These are phyloP conservation scores for Hymenoscyphus linearis DNA, from an alignment of 2,329 filamentous ascomycete species.

Conservation along the genomic window DNA sequence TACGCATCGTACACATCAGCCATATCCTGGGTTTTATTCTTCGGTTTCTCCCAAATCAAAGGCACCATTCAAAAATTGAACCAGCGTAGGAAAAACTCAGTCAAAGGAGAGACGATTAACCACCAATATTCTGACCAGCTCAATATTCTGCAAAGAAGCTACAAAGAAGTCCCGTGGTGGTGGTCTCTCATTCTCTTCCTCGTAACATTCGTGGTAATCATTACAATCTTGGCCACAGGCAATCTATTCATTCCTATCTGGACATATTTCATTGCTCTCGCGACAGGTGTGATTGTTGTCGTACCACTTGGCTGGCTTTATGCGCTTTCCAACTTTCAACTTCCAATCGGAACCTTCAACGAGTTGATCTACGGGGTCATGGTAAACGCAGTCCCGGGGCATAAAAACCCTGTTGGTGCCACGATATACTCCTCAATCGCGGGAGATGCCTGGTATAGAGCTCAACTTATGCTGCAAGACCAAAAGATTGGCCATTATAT, in stretches of 20 bases:
- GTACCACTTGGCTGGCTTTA: slow-evolving; percentile 54
- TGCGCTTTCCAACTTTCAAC: slow-evolving; percentile 50
- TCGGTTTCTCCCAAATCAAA: slow-evolving; percentile 46
- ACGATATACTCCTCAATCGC: slow-evolving; percentile 53
- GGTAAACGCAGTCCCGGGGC: slow-evolving; percentile 45
- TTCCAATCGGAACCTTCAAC: slow-evolving; percentile 53
- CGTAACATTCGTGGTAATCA: slow-evolving; percentile 43
- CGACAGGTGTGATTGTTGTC: slow-evolving; percentile 47
- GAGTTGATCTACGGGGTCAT: slow-evolving; percentile 56
- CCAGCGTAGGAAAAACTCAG: slow-evolving; percentile 31
- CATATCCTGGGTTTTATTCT: slow-evolving; percentile 52
- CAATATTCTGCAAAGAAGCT: slow-evolving; percentile 51
- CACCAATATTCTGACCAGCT: slow-evolving; percentile 53
- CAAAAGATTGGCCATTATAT: slow-evolving; percentile 60
- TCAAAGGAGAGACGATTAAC: slow-evolving; percentile 38
- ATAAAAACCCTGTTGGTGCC: slow-evolving; percentile 53
- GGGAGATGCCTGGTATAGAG: slow-evolving; percentile 58
- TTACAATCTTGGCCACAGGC: slow-evolving; percentile 46
- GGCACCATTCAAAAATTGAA: slow-evolving; percentile 41
- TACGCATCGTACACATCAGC: slow-evolving; percentile 55
- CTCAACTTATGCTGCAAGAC: slow-evolving; percentile 54
- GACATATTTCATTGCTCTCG: slow-evolving; percentile 53
- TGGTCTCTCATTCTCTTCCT: slow-evolving; percentile 51
- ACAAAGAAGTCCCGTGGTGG: slow-evolving; percentile 53
- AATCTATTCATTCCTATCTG: slow-evolving; percentile 54